Percentiles rank a stretch among this genome's conserved stretches.
phyloP scores from a whole-genome alignment of 2,329 filamentous ascomycete genomes.

The Trichoderma sp. region DNA sequence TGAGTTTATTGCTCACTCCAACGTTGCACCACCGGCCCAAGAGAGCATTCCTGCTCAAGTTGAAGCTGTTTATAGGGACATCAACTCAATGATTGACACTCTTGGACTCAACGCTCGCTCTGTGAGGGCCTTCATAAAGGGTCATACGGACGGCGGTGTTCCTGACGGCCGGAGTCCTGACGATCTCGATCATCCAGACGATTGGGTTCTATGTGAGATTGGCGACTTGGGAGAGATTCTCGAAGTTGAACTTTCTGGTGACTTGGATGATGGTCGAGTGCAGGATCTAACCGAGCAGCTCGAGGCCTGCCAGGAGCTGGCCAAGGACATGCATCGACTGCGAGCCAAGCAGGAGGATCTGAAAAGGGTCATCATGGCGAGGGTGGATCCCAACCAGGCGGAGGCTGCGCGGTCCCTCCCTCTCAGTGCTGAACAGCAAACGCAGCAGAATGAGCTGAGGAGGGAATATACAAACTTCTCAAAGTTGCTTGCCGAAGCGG shows the following conservation, averaged over 20 bases:
- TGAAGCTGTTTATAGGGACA: slow-evolving; percentile 70
- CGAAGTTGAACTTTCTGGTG: slow-evolving; percentile 58
- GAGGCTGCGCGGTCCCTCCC: slow-evolving; percentile 67
- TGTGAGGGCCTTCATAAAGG: slow-evolving; percentile 63
- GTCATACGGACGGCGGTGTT: slow-evolving; percentile 57
- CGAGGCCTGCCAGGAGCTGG: slow-evolving; percentile 63
- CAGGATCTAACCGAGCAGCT: slow-evolving; percentile 67
- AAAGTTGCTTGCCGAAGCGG: slow-evolving; percentile 70
- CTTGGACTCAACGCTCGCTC: slow-evolving; percentile 77
- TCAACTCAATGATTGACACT: slow-evolving; percentile 92
- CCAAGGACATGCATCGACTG: slow-evolving; percentile 68
- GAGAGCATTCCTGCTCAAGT: slow-evolving; percentile 61
- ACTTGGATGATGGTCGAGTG: slow-evolving; percentile 66
- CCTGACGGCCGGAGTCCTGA: slow-evolving; percentile 56
- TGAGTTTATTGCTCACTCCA: slow-evolving; percentile 64
- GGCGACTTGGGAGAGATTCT: slow-evolving; percentile 64
- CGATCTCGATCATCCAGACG: slow-evolving; percentile 65
- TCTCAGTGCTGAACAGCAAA: slow-evolving; percentile 78
- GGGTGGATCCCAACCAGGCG: slow-evolving; percentile 63
- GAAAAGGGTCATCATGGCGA: slow-evolving; percentile 68
- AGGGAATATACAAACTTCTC: slow-evolving; percentile 72
- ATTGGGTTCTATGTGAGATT: slow-evolving; percentile 76
- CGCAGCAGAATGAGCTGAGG: slow-evolving; percentile 80
- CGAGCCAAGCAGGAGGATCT: slow-evolving; percentile 75
- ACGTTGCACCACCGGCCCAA: slow-evolving; percentile 50